A percentile compares a stretch with the other conserved stretches of the same genome.
phyloP scores from a whole-genome alignment of 306 rosid species.

The Arachis stenosperma region DNA sequence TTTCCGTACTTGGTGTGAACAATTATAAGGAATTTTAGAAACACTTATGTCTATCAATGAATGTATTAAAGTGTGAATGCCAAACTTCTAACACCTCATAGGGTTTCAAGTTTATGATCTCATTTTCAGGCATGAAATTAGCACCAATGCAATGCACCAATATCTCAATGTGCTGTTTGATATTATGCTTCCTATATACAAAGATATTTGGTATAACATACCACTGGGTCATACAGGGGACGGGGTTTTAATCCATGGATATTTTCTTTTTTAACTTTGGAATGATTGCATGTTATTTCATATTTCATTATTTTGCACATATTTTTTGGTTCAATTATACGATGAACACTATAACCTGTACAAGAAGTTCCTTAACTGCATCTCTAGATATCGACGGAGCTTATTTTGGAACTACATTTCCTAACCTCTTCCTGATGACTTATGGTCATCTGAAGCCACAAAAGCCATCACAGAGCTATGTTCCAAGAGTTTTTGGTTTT shows the following conservation, averaged over 20 bases:
- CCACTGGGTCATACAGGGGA: neutral
- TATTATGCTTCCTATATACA: neutral
- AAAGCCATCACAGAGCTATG: conserved; percentile 66
- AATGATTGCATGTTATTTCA: neutral
- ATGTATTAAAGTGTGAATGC: neutral
- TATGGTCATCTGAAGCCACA: conserved; percentile 83
- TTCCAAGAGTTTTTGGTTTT: conserved; percentile 89
- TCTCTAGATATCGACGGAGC: conserved; percentile 84
- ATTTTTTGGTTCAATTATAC: conserved; percentile 17
- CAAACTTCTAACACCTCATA: neutral
- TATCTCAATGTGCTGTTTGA: neutral
- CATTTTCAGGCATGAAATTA: conserved; percentile 1
- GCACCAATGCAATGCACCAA: neutral
- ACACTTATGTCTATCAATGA: neutral
- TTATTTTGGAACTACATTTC: conserved; percentile 84
- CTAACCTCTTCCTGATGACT: conserved; percentile 81
- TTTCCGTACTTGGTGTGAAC: neutral
- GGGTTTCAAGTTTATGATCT: neutral
- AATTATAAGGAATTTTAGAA: neutral
- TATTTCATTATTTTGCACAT: conserved; percentile 2
- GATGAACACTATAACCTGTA: conserved; percentile 23
- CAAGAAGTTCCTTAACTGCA: conserved; percentile 46
- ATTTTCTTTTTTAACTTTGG: neutral
- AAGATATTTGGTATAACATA: neutral
- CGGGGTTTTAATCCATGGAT: neutral